Percentiles rank a stretch among this genome's conserved stretches.
Conservation (phyloP, 768 basidiomycete species). For the Cyclocybe cylindracea region DNA sequence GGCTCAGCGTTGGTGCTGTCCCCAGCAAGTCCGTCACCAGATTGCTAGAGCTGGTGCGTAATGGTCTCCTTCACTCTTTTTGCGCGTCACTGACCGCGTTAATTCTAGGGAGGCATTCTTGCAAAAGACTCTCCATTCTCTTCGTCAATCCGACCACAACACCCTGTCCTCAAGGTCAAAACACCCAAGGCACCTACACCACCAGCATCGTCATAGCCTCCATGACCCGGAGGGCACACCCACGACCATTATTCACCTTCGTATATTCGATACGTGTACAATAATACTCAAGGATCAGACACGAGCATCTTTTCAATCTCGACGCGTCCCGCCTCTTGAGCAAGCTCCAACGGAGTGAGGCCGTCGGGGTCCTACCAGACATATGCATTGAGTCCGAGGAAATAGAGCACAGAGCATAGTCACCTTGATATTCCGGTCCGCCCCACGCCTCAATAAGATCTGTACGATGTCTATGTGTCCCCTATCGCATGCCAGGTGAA, state of each 20-base stretch:
- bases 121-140: conserved; percentile 57
- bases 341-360: conserved; percentile 60
- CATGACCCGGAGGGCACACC: neutral
- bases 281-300: conserved; percentile 15
- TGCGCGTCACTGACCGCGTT: neutral
- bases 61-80: neutral
- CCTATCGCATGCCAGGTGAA: conserved; percentile 87
- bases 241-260: neutral
- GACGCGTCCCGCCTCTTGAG: conserved; percentile 55
- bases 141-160: conserved; percentile 24
- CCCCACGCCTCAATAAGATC: conserved; percentile 63
- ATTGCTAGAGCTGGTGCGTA: conserved; percentile 76
- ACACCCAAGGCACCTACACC: neutral
- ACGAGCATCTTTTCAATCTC: conserved; percentile 46
- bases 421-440: conserved; percentile 67
- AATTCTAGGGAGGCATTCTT: conserved; percentile 59
- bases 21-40: conserved; percentile 79
- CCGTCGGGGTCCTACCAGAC: conserved; percentile 63
- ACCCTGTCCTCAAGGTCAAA: conserved; percentile 10
- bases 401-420: conserved; percentile 4
- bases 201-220: neutral
- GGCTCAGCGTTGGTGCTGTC: conserved; percentile 83
- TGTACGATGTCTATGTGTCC: conserved; percentile 62
- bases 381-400: neutral
- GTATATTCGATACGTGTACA: conserved; percentile 7